Evolutionary conservation across 164 flowering plant genomes (phyloP), one percentile per base, ranked within the genome.

Genomic region (Sextonia rubra): DNA sequence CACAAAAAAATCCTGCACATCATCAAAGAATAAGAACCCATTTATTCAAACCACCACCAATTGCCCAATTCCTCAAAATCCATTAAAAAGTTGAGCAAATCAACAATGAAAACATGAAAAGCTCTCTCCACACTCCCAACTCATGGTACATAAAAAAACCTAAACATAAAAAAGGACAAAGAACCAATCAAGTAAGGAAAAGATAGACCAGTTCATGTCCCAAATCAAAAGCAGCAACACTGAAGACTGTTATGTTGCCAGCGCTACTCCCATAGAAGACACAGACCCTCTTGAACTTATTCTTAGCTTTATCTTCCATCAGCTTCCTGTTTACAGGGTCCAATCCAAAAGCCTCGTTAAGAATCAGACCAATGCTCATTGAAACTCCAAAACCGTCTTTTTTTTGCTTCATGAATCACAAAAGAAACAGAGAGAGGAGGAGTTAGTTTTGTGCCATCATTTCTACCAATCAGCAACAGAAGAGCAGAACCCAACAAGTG

Each of bases 221-320:
- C 80, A 89, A 80, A 47, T 86, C 86, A 80, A 84, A 69, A 81
- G 93, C 86, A 83, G 93, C 90, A 78, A 87, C 88, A 78, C 88
- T 83, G 72, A 87, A 87, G 56, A 85, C 88, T 52, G 79, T 67
- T 70, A 84, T 85, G 68, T 80, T 75, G 56, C 93, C 93, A 77
- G 90, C 76, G 75, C 81, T 82, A 83, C 93, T 87, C 70, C 93
- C 93, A 73, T 91, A 89, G 80, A 89, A 89, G 15, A 89, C 93
- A 84, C 93, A 89, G 8, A 89, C 69, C 80, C 77, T 85, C 61
- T 80, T 87, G 78, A 89, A 89, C 76, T 80, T 83, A 79, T 75
- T 79, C 75, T 48, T 26, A 23, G 17, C 37, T 12, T 49, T 58
- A 12, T 37, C 32, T 48, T 71, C 73, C 65, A 44, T 62, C 67